Evolutionary conservation across 2,329 filamentous ascomycete genomes (phyloP).

Genomic region (Tolypocladium ophioglossoides): DNA sequence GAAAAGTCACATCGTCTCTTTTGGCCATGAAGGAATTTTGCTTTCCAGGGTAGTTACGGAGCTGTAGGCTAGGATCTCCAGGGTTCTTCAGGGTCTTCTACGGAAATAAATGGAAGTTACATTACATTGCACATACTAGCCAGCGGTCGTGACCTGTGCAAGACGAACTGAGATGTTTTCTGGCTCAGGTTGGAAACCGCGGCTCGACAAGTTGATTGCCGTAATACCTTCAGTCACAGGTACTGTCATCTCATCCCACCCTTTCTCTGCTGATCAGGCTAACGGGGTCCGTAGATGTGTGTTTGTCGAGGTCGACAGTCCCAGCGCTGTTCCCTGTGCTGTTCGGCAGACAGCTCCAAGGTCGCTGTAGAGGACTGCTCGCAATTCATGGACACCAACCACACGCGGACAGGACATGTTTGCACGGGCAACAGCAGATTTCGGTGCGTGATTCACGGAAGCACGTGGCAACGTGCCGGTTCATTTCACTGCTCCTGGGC

Average conservation of each 20-base stretch:
- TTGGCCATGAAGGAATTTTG: neutral
- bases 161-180: neutral
- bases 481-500: neutral
- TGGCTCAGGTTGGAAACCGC: neutral
- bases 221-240: neutral
- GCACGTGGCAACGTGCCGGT: too few relatives aligned
- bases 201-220: neutral
- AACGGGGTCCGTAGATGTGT: neutral
- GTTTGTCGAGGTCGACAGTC: neutral
- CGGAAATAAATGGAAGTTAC: neutral
- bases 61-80: conserved; percentile 5
- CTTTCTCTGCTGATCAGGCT: neutral
- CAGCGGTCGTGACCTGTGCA: neutral
- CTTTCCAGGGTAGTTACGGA: conserved; percentile 2
- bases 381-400: neutral
- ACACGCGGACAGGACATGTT: neutral
- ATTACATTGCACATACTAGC: neutral
- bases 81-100: neutral
- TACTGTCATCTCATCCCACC: neutral
- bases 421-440: neutral
- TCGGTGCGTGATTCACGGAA: too few relatives aligned
- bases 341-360: neutral
- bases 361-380: neutral
- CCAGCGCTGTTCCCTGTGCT: neutral
- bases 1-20: neutral